phyloP scores from a whole-genome alignment of 257 asterid species.

The Ligustrum vulgare region DNA sequence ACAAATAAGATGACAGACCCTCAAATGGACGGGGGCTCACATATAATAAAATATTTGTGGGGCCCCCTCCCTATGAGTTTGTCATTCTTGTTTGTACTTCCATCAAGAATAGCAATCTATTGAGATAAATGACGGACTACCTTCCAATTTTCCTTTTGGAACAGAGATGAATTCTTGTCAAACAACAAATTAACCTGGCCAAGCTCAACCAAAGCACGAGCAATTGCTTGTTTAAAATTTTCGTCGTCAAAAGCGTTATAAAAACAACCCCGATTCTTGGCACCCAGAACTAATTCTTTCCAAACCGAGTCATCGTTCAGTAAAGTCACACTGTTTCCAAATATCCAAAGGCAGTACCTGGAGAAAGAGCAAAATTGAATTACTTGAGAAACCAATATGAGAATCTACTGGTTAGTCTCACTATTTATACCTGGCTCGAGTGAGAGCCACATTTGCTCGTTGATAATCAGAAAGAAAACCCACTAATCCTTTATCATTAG shows the following conservation, averaged over 20 bases:
- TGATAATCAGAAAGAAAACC: conserved; percentile 65
- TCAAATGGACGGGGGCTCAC: too few relatives aligned
- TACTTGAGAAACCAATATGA: too few relatives aligned
- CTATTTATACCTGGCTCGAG: conserved; percentile 63
- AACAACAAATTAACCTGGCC: conserved; percentile 36
- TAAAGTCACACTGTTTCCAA: conserved; percentile 63
- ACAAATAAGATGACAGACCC: too few relatives aligned
- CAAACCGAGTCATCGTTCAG: conserved; percentile 56
- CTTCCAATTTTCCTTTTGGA: conserved; percentile 45
- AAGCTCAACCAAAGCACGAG: conserved; percentile 35
- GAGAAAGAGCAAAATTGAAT: neutral
- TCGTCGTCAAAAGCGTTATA: conserved; percentile 45
- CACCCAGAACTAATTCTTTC: conserved; percentile 52
- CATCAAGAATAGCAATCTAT: neutral
- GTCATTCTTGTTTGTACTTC: too few relatives aligned
- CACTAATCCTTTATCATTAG: conserved; percentile 58
- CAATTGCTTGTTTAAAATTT: conserved; percentile 43
- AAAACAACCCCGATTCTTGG: conserved; percentile 58
- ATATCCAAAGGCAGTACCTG: conserved; percentile 72
- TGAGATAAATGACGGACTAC: conserved; percentile 13
- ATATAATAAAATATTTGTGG: neutral
- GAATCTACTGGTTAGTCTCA: too few relatives aligned
- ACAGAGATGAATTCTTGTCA: conserved; percentile 29
- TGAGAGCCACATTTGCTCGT: conserved; percentile 70
- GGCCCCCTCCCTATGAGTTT: too few relatives aligned